phyloP scores from a whole-genome alignment of 768 basidiomycete genomes.

The Pulveroboletus sp. region DNA sequence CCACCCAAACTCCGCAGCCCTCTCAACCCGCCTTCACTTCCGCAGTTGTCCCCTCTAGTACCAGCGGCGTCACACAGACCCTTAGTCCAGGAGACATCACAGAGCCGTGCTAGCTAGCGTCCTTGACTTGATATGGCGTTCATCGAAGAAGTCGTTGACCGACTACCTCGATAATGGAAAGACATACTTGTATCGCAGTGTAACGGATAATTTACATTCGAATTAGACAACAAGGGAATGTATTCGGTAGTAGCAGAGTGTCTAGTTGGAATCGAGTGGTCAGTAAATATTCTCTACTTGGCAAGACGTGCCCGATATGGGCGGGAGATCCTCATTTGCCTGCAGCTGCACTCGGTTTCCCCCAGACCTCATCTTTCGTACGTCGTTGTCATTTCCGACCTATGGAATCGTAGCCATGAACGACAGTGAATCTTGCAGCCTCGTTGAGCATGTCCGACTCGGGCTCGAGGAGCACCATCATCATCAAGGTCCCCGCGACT shows the following conservation, averaged over 20 bases:
- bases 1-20: background rate
- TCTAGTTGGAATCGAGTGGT: no score
- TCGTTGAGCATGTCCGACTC: conserved; percentile 18
- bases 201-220: background rate
- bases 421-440: background rate
- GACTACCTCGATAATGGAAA: background rate
- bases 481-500: conserved; percentile 89
- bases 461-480: conserved; percentile 36
- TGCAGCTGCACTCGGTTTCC: background rate
- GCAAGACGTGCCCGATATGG: conserved; percentile 12
- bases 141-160: conserved; percentile 11
- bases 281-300: no score
- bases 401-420: background rate
- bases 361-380: background rate
- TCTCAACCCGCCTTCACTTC: conserved; percentile 2
- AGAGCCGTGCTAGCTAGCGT: conserved; percentile 1
- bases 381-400: background rate
- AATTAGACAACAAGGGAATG: background rate
- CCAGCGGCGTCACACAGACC: background rate
- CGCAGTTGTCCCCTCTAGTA: background rate
- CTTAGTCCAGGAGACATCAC: background rate
- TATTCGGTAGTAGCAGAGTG: background rate
- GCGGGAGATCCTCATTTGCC: background rate
- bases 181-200: conserved; percentile 12
- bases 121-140: background rate